These are phyloP conservation scores for Salix dunnii DNA, from an alignment of 345 rosid species.

Conservation along the genomic window DNA sequence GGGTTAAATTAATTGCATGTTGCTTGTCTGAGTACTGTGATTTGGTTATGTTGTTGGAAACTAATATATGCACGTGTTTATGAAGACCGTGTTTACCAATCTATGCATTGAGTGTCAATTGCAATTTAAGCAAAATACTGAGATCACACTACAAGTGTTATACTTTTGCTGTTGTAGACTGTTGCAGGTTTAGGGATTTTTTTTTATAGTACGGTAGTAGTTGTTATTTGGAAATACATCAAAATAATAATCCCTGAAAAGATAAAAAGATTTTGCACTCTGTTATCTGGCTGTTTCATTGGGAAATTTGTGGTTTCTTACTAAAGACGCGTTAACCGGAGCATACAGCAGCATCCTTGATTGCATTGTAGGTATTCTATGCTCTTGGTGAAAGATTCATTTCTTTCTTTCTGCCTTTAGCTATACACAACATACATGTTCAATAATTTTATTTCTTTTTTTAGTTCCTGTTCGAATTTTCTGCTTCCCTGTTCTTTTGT, in stretches of 20 bases:
- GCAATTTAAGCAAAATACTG: not conserved
- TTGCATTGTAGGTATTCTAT: not conserved
- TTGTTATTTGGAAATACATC: no score
- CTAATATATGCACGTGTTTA: not conserved
- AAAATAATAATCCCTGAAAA: no score
- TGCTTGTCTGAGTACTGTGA: not conserved
- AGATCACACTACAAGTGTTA: not conserved
- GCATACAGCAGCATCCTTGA: not conserved
- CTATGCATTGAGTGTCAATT: not conserved
- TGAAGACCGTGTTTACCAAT: not conserved
- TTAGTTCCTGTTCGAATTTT: not conserved
- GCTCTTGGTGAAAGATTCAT: not conserved
- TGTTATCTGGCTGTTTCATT: not conserved
- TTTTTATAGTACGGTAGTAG: no score
- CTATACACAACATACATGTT: not conserved
- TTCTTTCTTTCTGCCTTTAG: not conserved
- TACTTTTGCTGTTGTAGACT: not conserved
- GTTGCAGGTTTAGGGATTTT: no score
- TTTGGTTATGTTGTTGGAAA: not conserved
- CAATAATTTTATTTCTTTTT: not conserved
- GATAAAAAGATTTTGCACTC: no score
- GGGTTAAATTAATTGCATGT: not conserved
- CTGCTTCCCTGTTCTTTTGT: no score
- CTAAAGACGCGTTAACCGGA: not conserved
- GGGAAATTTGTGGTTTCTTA: not conserved